Conservation (phyloP, 441 rosid genomes). For the Viola pubescens region DNA sequence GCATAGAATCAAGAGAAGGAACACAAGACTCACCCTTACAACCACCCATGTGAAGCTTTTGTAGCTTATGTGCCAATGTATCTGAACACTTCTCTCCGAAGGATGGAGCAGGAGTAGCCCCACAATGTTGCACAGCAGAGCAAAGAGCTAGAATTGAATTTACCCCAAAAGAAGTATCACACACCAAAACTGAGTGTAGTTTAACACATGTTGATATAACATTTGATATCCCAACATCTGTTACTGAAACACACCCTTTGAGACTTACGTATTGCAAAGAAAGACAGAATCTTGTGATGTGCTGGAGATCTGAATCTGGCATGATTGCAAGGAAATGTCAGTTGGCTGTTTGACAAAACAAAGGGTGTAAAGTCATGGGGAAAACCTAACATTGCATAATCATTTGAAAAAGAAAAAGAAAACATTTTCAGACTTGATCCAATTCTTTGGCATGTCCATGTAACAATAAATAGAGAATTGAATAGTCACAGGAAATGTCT, state of each 20-base stretch:
- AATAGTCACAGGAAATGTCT: no score
- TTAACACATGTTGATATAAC: slow-evolving; percentile 37
- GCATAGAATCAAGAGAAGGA: slow-evolving; percentile 2
- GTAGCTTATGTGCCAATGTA: slow-evolving; percentile 47
- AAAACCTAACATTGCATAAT: no score
- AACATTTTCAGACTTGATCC: no score
- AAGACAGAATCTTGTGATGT: slow-evolving; percentile 35
- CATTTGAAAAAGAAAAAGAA: no score
- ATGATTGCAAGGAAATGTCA: slow-evolving; percentile 18
- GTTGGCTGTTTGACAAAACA: background rate
- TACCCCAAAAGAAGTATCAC: slow-evolving; percentile 63
- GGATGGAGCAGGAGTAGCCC: slow-evolving; percentile 18
- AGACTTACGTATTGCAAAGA: slow-evolving; percentile 57
- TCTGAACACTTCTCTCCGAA: slow-evolving; percentile 23
- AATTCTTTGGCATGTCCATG: no score
- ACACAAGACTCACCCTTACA: slow-evolving; percentile 54
- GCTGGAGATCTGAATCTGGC: slow-evolving; percentile 52
- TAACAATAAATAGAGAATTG: no score
- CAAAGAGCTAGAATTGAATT: slow-evolving; percentile 57
- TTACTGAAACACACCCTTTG: slow-evolving; percentile 57
- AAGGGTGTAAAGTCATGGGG: no score
- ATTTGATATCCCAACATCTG: slow-evolving; percentile 61
- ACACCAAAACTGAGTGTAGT: slow-evolving; percentile 55
- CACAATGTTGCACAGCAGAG: slow-evolving; percentile 16
- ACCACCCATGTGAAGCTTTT: slow-evolving; percentile 61